These are phyloP conservation scores for Vigna trinervia DNA, from an alignment of 306 rosid genomes.

Conservation along the genomic window DNA sequence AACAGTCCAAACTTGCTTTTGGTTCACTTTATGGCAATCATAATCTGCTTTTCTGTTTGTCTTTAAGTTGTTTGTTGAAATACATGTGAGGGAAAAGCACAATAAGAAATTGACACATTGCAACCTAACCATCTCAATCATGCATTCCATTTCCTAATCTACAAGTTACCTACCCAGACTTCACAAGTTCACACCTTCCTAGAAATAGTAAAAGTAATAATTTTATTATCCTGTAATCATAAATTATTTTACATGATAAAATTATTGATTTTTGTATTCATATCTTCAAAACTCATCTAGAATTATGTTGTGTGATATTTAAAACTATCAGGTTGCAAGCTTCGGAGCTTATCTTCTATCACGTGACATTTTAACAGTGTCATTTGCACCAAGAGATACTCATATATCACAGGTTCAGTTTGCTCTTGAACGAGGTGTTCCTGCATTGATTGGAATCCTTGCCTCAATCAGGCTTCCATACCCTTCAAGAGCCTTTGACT, in stretches of 20 bases:
- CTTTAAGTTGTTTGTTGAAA: constrained; percentile 20
- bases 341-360: constrained; percentile 94
- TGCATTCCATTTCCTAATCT: constrained; percentile 10
- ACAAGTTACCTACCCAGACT: constrained; percentile 9
- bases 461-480: constrained; percentile 93
- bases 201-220: background rate
- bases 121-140: constrained; percentile 33
- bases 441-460: constrained; percentile 89
- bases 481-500: constrained; percentile 94
- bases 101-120: background rate
- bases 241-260: background rate
- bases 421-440: constrained; percentile 96
- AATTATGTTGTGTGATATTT: background rate
- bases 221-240: background rate
- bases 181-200: background rate
- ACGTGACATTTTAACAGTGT: constrained; percentile 73
- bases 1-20: constrained; percentile 23
- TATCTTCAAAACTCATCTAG: too few species aligned
- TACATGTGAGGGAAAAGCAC: constrained; percentile 19
- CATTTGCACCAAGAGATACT: constrained; percentile 95
- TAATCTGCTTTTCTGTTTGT: constrained; percentile 19
- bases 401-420: constrained; percentile 97
- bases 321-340: constrained; percentile 81
- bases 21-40: background rate
- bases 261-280: background rate